Conservation (phyloP, 129 eudicot species). For the Lactuca saligna region DNA sequence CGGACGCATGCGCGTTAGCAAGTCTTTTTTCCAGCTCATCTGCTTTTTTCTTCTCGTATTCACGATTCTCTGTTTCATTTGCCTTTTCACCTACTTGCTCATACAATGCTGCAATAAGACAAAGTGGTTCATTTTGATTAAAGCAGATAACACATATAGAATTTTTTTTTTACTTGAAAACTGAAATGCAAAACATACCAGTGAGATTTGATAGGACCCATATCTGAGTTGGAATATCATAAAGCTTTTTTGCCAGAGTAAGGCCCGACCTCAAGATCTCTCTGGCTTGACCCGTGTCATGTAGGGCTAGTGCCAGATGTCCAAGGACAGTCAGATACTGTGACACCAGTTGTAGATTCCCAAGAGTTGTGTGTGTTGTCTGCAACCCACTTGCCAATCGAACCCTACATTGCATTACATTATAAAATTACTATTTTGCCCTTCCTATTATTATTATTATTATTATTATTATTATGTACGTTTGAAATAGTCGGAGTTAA, state of each 20-base stretch:
- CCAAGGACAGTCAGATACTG: conserved; percentile 92
- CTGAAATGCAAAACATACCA: conserved; percentile 39
- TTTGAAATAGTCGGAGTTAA: neutral
- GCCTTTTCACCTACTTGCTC: conserved; percentile 80
- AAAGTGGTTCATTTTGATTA: neutral
- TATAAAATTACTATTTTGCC: no score
- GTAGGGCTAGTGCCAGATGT: conserved; percentile 88
- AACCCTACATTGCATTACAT: conserved; percentile 56
- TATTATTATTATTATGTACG: neutral
- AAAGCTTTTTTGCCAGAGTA: conserved; percentile 89
- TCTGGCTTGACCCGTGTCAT: conserved; percentile 84
- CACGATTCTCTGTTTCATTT: conserved; percentile 70
- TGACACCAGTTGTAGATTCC: conserved; percentile 97
- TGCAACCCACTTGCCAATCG: conserved; percentile 93
- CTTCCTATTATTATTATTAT: neutral
- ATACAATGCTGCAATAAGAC: conserved; percentile 62
- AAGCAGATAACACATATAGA: neutral
- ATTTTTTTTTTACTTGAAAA: neutral
- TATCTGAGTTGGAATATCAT: conserved; percentile 90
- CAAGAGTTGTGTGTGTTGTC: conserved; percentile 71
- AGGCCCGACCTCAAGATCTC: conserved; percentile 91
- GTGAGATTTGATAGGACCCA: conserved; percentile 89
- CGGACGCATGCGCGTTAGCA: conserved; percentile 54
- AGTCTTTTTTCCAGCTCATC: conserved; percentile 76
- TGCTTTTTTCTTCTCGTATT: conserved; percentile 65